Base-by-base conservation (phyloP, 1,284 basidiomycete species). In the Leccinum subatratum region DNA sequence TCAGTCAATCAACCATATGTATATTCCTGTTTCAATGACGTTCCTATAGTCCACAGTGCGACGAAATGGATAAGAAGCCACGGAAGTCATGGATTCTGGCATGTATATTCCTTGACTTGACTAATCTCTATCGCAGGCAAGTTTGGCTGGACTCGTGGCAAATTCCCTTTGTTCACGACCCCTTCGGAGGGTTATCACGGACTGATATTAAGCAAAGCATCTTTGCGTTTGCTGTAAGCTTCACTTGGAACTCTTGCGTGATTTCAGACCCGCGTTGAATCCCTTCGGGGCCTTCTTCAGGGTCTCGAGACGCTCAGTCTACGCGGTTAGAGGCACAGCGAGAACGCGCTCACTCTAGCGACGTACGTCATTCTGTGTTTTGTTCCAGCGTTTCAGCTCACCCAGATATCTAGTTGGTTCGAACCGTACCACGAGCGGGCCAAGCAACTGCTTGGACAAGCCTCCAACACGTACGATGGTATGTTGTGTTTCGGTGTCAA, bases 21-120 rank as follows among this genome's bases (percentile, higher is more conserved):
- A 11, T 25, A 57, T 28, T 2, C 6, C 3, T 3, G 6, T 61
- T 58, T 57, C 8, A 9, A 45, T 48, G 20, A 68, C 64, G 42
- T 62, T 32, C 64, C 14, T 5, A 22, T 64, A 83, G 90, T 94
- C 6, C 91, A 95, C 79, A 92, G 89, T 67, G 93, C 93, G 1
- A 95, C 93, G 4, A 95, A 96, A 76, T 95, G 94, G 94, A 94
- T 95, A 63, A 90, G 92, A 34, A 92, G 93, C 0, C 94, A 94
- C 75, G 93, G 94, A 66, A 95, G 82, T 96, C 68, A 77, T 95
- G 64, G 93, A 94, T 75, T 84, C 86, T 28, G 93, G 86, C 83
- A 68, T 64, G 25, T 64, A 95, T 64, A 93, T 94, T 62, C 25
- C 64, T 95, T 64, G 93, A 94, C 75, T 4, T 57, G 7, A 18